Evolutionary conservation across 1,284 basidiomycete genomes (phyloP).

Genomic region (Meira miltonrushii): DNA sequence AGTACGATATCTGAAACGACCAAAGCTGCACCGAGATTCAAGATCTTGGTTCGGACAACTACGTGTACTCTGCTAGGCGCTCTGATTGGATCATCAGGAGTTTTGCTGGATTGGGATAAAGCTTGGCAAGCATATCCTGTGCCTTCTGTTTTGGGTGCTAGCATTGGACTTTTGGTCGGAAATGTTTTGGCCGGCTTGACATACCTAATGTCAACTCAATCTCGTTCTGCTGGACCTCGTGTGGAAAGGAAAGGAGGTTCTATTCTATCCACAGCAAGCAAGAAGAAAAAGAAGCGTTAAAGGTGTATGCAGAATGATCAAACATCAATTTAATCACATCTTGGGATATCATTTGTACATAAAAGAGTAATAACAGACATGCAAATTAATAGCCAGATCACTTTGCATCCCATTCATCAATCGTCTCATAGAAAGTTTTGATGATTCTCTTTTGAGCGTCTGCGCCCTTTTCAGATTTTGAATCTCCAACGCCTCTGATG

Average conservation of each 20-base stretch:
- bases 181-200: slow-evolving; percentile 1
- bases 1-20: not conserved
- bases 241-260: not conserved
- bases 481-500: slow-evolving; percentile 56
- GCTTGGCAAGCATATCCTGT: slow-evolving; percentile 8
- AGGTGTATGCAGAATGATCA: not conserved
- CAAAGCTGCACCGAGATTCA: not conserved
- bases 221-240: not conserved
- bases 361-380: not conserved
- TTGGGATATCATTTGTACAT: not conserved
- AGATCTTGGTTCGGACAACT: not conserved
- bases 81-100: slow-evolving; percentile 4
- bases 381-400: not conserved
- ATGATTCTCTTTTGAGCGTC: slow-evolving; percentile 75
- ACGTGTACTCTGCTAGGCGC: not conserved
- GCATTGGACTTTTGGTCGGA: slow-evolving; percentile 2
- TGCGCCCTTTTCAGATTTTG: slow-evolving; percentile 58
- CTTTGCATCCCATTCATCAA: slow-evolving; percentile 63
- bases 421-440: slow-evolving; percentile 74
- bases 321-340: no score
- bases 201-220: not conserved
- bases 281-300: slow-evolving; percentile 8
- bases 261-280: not conserved
- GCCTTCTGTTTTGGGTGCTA: slow-evolving; percentile 1
- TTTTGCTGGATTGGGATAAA: slow-evolving; percentile 5